Conservation (phyloP, 345 rosid genomes). For the Populus tremula region DNA sequence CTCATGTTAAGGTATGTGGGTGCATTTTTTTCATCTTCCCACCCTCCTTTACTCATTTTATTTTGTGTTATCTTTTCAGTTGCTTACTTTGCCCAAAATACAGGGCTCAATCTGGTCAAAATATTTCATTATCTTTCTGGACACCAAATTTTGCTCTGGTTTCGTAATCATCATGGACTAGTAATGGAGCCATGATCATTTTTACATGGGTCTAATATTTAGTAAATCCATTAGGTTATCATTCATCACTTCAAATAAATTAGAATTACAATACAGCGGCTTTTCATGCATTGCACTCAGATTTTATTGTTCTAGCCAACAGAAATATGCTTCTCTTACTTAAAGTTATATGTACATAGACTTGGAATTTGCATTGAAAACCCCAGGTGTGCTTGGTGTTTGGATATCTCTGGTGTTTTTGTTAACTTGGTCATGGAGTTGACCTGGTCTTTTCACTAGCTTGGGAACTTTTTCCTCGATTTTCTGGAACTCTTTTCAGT, state of each 20-base stretch:
- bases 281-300: neutral
- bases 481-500: no score
- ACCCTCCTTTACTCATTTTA: neutral
- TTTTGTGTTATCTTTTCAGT: neutral
- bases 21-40: neutral
- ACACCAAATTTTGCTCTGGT: neutral
- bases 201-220: neutral
- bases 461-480: no score
- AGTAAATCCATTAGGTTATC: neutral
- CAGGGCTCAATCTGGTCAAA: neutral
- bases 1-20: conserved; percentile 60
- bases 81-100: neutral
- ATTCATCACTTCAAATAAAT: neutral
- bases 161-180: neutral
- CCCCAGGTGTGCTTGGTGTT: neutral
- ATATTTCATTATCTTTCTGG: neutral
- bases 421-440: no score
- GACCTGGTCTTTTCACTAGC: no score
- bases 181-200: neutral
- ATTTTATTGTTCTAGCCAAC: no score
- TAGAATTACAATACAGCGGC: neutral
- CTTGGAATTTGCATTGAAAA: neutral
- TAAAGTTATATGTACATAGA: neutral
- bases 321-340: neutral
- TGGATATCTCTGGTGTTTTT: no score